Conservation (phyloP, 2,329 filamentous ascomycete genomes). For the Diplodia scrobiculata region DNA sequence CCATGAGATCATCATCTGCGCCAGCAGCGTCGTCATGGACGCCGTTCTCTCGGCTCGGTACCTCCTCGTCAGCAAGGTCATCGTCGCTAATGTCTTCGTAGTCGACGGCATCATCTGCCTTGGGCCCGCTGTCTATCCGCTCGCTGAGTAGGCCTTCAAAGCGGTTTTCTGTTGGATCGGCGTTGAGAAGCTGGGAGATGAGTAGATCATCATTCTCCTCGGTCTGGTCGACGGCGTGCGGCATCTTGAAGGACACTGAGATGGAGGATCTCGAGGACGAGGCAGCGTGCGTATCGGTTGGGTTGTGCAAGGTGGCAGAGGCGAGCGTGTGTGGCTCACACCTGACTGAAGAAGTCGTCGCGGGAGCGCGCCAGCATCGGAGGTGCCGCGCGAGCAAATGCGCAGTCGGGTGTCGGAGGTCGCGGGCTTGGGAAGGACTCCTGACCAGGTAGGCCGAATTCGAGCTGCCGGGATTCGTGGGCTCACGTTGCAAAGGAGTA, state of each 20-base stretch:
- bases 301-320: not conserved
- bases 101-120: slow-evolving; percentile 89
- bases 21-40: slow-evolving; percentile 34
- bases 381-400: slow-evolving; percentile 1
- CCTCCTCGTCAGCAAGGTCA: slow-evolving; percentile 76
- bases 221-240: slow-evolving; percentile 40
- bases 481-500: not conserved
- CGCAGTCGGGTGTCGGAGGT: not conserved
- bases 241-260: slow-evolving; percentile 36
- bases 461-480: not conserved
- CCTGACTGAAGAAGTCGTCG: not conserved
- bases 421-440: not conserved
- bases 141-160: slow-evolving; percentile 35
- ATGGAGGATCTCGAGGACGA: not conserved
- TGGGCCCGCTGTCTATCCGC: slow-evolving; percentile 62
- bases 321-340: slow-evolving; percentile 1
- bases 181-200: slow-evolving; percentile 38
- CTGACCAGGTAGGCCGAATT: not conserved
- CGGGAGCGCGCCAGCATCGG: slow-evolving; percentile 5
- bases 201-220: slow-evolving; percentile 36
- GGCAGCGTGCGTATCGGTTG: not conserved
- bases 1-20: slow-evolving; percentile 37
- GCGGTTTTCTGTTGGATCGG: slow-evolving; percentile 32
- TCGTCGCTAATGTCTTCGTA: slow-evolving; percentile 91
- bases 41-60: slow-evolving; percentile 32